phyloP scores from a whole-genome alignment of 2,329 filamentous ascomycete genomes.

The Leptosphaerulina australis region DNA sequence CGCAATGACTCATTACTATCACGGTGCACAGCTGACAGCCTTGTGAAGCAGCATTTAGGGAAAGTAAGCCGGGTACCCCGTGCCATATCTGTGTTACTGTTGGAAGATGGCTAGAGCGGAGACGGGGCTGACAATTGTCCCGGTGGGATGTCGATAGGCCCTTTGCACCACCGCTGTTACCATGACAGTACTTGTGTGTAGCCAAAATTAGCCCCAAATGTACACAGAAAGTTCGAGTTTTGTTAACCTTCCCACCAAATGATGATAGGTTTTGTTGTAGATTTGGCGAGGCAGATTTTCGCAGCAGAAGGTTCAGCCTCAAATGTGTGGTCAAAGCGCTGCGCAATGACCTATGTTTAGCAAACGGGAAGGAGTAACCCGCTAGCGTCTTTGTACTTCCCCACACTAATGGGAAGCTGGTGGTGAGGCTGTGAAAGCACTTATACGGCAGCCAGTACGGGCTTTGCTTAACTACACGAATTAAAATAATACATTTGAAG shows the following conservation, averaged over 20 bases:
- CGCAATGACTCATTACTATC: too few species aligned
- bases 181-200: not conserved
- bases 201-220: not conserved
- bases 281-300: constrained; percentile 16
- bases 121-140: not conserved
- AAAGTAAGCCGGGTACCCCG: not conserved
- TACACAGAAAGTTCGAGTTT: not conserved
- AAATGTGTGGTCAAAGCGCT: not conserved
- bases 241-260: not conserved
- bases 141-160: not conserved
- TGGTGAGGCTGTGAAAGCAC: constrained; percentile 6
- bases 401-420: constrained; percentile 4
- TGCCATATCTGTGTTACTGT: too few species aligned
- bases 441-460: not conserved
- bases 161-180: not conserved
- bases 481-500: not conserved
- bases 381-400: constrained; percentile 13
- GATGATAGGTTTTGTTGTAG: not conserved
- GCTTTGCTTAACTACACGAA: constrained; percentile 3
- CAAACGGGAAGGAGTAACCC: constrained; percentile 16
- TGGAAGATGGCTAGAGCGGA: not conserved
- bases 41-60: not conserved
- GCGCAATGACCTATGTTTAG: constrained; percentile 17
- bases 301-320: constrained; percentile 5
- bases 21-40: not conserved